Conservation (phyloP, 139 green algal species). For the Volvox reticuliferus region DNA sequence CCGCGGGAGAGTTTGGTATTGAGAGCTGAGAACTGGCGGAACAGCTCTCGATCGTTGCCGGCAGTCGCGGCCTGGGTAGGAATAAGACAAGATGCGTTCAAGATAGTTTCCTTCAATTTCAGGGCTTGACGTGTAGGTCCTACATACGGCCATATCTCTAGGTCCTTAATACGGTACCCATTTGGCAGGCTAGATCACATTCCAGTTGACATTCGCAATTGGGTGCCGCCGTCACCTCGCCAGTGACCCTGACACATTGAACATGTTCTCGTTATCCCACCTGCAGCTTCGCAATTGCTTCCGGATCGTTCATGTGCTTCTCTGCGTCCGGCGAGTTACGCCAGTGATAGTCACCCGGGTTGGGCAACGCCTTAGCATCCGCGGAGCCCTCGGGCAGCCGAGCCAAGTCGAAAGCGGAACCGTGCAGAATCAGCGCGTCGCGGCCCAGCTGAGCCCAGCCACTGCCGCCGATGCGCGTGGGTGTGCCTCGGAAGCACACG, state of each 20-base stretch:
- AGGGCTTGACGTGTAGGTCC: slow-evolving; percentile 47
- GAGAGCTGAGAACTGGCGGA: slow-evolving; percentile 77
- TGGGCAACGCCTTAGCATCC: slow-evolving; percentile 68
- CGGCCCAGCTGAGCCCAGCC: slow-evolving; percentile 69
- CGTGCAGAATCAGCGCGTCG: slow-evolving; percentile 85
- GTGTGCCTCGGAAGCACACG: slow-evolving; percentile 91
- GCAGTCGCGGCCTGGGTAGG: slow-evolving; percentile 28
- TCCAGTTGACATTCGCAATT: too few species aligned
- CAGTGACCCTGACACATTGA: too few species aligned
- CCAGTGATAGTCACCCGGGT: slow-evolving; percentile 92
- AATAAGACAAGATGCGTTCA: neutral
- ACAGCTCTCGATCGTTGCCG: slow-evolving; percentile 81
- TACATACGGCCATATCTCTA: too few species aligned
- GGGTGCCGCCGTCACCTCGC: too few species aligned
- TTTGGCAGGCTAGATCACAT: too few species aligned
- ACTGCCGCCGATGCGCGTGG: slow-evolving; percentile 85
- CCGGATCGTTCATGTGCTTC: slow-evolving; percentile 95
- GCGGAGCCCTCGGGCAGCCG: slow-evolving; percentile 59
- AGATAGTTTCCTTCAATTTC: neutral
- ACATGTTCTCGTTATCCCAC: slow-evolving; percentile 38
- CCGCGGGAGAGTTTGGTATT: slow-evolving; percentile 75
- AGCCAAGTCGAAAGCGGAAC: slow-evolving; percentile 66
- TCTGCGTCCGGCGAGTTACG: slow-evolving; percentile 72
- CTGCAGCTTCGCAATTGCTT: slow-evolving; percentile 92
- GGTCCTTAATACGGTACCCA: too few species aligned